Conservation (phyloP, 306 rosid genomes). For the Dicorynia guianensis region DNA sequence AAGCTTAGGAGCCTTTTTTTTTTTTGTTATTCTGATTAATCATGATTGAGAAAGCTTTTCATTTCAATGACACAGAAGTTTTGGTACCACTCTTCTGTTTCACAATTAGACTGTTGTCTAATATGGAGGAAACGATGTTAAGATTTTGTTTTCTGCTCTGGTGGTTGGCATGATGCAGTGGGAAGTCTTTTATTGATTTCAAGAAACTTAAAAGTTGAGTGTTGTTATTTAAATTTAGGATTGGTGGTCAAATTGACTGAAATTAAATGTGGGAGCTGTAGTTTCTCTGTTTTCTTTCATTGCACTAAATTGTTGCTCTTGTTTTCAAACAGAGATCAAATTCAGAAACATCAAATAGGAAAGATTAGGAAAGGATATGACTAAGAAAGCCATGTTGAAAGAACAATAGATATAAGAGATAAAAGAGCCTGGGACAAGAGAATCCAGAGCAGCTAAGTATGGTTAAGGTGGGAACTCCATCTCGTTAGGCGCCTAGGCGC, state of each 20-base stretch:
- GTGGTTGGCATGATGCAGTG: background rate
- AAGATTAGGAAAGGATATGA: no score
- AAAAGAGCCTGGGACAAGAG: no score
- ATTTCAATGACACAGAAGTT: background rate
- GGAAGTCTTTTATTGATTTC: conserved; percentile 3
- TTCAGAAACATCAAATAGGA: no score
- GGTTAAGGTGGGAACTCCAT: no score
- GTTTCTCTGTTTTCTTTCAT: no score
- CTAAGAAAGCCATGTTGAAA: no score
- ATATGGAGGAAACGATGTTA: background rate
- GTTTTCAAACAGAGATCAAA: no score
- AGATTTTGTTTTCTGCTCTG: background rate
- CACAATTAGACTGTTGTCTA: background rate
- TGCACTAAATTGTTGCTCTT: no score
- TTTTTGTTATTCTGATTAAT: background rate
- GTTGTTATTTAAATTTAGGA: background rate
- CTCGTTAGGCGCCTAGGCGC: no score
- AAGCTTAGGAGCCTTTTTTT: background rate
- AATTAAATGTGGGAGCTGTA: no score
- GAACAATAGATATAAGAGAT: no score
- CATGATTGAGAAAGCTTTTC: background rate
- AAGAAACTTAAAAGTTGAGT: background rate
- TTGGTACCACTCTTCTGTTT: background rate
- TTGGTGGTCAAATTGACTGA: background rate
- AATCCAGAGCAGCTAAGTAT: no score